A percentile compares a stretch with the other conserved stretches of the same genome.
Evolutionary conservation across 169 alveolate genomes (phyloP).

Genomic region (Eimeria mitis): DNA sequence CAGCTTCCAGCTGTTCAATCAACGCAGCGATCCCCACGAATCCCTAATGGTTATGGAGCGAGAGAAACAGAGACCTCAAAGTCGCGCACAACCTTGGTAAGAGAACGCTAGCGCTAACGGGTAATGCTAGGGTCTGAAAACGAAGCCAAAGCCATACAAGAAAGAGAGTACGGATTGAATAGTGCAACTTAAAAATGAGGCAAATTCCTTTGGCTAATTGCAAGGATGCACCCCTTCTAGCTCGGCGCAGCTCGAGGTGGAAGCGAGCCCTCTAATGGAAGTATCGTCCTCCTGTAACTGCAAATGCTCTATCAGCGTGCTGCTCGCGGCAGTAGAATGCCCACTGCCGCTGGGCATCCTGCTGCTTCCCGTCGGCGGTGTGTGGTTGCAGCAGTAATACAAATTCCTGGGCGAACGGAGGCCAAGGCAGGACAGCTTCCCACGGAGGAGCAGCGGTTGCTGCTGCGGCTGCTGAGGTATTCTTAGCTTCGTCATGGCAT

Average conservation of each 20-base stretch:
- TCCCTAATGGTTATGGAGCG: background rate
- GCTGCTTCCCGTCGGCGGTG: background rate
- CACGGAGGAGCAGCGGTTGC: constrained; percentile 2
- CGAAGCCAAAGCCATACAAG: background rate
- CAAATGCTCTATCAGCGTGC: constrained; percentile 65
- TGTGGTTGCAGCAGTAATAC: background rate
- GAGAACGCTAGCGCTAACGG: background rate
- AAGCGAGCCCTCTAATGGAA: background rate
- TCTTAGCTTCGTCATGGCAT: background rate
- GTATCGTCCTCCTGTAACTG: constrained; percentile 8
- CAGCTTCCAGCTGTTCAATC: background rate
- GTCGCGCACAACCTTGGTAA: background rate
- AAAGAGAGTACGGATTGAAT: background rate
- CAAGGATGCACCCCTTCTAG: background rate
- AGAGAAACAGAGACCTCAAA: background rate
- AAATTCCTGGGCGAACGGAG: constrained; percentile 65
- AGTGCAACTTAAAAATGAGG: background rate
- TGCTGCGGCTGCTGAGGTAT: background rate
- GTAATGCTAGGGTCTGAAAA: background rate
- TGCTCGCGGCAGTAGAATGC: constrained; percentile 58
- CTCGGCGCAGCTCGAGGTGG: background rate
- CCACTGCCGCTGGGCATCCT: background rate
- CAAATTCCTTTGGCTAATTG: background rate
- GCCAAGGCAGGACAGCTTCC: constrained; percentile 55
- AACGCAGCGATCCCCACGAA: background rate